Evolutionary conservation across 163 green algal genomes (phyloP).

Genomic region (Scenedesmus sp.): DNA sequence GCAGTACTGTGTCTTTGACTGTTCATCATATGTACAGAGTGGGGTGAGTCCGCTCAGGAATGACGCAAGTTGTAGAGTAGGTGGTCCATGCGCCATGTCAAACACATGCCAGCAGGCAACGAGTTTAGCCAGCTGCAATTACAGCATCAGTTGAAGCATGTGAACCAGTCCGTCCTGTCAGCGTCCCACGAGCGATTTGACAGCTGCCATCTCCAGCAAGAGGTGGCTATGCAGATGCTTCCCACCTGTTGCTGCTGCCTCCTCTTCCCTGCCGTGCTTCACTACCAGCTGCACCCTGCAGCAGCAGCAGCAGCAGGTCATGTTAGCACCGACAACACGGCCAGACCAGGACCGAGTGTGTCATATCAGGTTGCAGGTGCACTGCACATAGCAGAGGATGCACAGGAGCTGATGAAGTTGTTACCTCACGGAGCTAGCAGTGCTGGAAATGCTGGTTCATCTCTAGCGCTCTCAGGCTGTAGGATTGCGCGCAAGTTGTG

Average conservation of each 20-base stretch:
- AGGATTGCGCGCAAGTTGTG: too few species aligned
- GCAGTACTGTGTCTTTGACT: background rate
- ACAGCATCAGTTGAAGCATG: background rate
- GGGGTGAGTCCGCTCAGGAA: too few species aligned
- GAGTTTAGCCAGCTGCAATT: too few species aligned
- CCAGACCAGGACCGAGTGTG: background rate
- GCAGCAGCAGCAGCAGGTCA: too few species aligned
- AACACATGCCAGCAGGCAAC: too few species aligned
- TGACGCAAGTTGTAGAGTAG: too few species aligned
- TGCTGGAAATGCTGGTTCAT: too few species aligned
- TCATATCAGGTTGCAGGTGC: background rate
- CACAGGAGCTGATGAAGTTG: background rate
- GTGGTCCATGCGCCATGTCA: too few species aligned
- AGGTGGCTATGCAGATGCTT: background rate
- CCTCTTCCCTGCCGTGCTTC: constrained; percentile 30
- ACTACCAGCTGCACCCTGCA: constrained; percentile 29
- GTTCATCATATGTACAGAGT: background rate
- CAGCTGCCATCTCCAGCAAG: background rate
- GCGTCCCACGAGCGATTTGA: too few species aligned
- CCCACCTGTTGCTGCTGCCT: constrained; percentile 33
- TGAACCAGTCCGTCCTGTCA: background rate
- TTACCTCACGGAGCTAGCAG: background rate
- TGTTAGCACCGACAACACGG: background rate
- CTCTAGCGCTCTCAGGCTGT: too few species aligned
- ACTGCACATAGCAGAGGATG: background rate